Conservation (phyloP, 495 filamentous ascomycete species). For the Cercophora samala region DNA sequence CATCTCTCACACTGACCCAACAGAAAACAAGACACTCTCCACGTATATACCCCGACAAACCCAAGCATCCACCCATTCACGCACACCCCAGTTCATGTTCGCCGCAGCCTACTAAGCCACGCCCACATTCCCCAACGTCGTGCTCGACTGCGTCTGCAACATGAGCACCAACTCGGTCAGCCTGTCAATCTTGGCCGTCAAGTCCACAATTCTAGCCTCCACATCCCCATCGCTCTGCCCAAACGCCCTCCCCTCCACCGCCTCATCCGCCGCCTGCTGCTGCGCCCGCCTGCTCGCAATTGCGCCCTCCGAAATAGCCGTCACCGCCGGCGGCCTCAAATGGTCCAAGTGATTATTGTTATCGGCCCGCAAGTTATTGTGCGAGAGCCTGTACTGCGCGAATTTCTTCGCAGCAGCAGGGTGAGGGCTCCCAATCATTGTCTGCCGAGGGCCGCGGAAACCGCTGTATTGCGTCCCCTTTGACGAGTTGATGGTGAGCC, state of each 20-base stretch:
- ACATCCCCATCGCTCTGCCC: slow-evolving; percentile 35
- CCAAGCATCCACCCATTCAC: background rate
- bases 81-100: no score
- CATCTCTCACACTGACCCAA: background rate
- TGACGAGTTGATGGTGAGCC: slow-evolving; percentile 32
- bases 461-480: slow-evolving; percentile 36
- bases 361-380: slow-evolving; percentile 18
- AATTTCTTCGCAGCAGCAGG: slow-evolving; percentile 16
- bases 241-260: slow-evolving; percentile 31
- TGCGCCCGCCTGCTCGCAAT: slow-evolving; percentile 4
- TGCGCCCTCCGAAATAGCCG: background rate
- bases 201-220: slow-evolving; percentile 44
- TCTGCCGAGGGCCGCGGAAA: slow-evolving; percentile 29
- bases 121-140: slow-evolving; percentile 25
- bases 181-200: slow-evolving; percentile 47
- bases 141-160: slow-evolving; percentile 34
- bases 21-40: background rate
- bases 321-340: background rate
- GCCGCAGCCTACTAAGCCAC: slow-evolving; percentile 12
- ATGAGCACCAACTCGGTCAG: slow-evolving; percentile 43
- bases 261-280: slow-evolving; percentile 22
- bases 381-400: slow-evolving; percentile 4
- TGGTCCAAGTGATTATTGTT: background rate
- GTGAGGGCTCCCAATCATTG: slow-evolving; percentile 19
- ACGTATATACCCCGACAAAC: background rate